Conservation (phyloP, 306 rosid species). For the Fragaria iinumae region DNA sequence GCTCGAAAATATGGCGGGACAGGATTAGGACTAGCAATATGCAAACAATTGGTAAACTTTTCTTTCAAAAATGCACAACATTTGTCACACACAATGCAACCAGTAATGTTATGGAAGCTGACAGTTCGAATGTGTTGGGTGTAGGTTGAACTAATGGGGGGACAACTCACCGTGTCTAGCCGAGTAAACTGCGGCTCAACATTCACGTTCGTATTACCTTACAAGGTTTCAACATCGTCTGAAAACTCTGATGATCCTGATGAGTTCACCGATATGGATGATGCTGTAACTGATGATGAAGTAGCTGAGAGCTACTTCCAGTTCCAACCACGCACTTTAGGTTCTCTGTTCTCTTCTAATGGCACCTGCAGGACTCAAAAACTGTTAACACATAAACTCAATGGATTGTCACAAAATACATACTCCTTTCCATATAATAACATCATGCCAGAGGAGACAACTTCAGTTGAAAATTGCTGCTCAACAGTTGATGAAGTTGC, state of each 20-base stretch:
- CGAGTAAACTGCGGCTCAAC: conserved; percentile 75
- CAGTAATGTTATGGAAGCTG: no score
- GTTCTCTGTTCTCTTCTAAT: conserved; percentile 74
- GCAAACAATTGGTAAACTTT: conserved; percentile 84
- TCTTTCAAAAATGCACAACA: not conserved
- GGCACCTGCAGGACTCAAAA: conserved; percentile 56
- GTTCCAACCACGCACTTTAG: conserved; percentile 84
- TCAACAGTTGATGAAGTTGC: conserved; percentile 35
- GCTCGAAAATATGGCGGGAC: conserved; percentile 98
- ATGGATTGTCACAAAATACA: conserved; percentile 42
- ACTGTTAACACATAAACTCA: conserved; percentile 55
- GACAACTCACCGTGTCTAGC: conserved; percentile 84
- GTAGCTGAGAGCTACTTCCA: conserved; percentile 71
- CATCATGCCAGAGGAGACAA: conserved; percentile 29
- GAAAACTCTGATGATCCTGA: conserved; percentile 68
- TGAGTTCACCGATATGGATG: conserved; percentile 62
- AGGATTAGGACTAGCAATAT: conserved; percentile 91
- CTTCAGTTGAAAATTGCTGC: conserved; percentile 43
- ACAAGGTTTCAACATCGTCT: conserved; percentile 61
- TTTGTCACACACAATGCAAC: not conserved
- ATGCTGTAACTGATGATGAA: conserved; percentile 46
- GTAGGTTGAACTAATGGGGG: conserved; percentile 98
- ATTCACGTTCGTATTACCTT: conserved; percentile 83
- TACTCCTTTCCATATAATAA: conserved; percentile 35
- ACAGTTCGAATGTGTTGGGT: conserved; percentile 17